Evolutionary conservation across 1,139 yeast genomes (phyloP), one percentile per base, ranked within the genome.

Genomic region (Hansenula anomala): DNA sequence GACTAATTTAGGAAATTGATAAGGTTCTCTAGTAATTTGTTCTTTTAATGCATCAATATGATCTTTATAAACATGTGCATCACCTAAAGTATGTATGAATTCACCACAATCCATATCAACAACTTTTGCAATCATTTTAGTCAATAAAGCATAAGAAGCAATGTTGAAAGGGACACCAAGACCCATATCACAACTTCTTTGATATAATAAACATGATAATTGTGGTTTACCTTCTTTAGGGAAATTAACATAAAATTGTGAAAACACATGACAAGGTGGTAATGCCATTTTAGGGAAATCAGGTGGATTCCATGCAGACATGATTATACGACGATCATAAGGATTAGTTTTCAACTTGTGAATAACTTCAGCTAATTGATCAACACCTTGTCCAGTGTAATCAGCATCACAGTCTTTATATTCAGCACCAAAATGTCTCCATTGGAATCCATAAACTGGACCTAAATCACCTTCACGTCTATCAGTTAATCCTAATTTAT

Each of bases 121-220:
- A 11, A 92, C 85, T 50, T 87, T 90, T 2, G 99, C 98, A 51
- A 92, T 85, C 97, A 92, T 92, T 54, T 76, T 83, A 4, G 97
- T 89, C 47, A 92, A 70, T 43, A 92, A 68, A 0, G 98, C 96
- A 59, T 92, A 92, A 0, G 97, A 88, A 0, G 99, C 98, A 55
- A 94, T 92, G 59, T 92, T 94, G 63, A 92, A 92, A 0, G 99
- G 99, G 14, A 92, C 97, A 12, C 99, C 99, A 28, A 92, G 74
- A 0, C 99, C 99, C 97, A 92, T 90, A 58, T 92, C 99, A 64
- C 97, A 92, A n/a, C 96, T 87, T 55, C 99, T 76, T 65, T 92
- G 99, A 63, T 94, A 92, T 66, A 92, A 69, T 44, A 84, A 75
- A 60, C 98, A 94, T 13, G 94, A 84, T 42, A 92, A 72, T 55